Conservation (phyloP, 164 flowering plant species). For the Macadamia tetraphylla region DNA sequence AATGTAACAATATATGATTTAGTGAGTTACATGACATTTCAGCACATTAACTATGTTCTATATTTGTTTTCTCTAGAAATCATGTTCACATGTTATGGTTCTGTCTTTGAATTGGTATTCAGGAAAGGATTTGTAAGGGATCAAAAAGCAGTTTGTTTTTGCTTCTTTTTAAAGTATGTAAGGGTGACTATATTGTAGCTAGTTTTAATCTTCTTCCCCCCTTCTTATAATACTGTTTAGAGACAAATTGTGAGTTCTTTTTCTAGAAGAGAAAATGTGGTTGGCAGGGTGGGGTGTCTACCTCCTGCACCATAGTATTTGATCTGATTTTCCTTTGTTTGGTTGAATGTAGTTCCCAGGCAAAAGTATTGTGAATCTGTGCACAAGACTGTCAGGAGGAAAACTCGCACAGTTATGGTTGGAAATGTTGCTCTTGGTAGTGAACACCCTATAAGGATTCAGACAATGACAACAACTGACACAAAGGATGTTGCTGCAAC, state of each 20-base stretch:
- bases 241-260: neutral
- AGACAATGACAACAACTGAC: conserved; percentile 95
- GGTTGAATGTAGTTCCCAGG: conserved; percentile 63
- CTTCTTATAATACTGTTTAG: neutral
- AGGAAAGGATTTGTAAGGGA: neutral
- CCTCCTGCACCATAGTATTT: neutral
- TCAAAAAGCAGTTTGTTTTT: neutral
- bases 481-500: conserved; percentile 89
- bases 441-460: conserved; percentile 91
- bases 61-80: neutral
- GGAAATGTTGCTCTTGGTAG: conserved; percentile 97
- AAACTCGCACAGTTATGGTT: conserved; percentile 90
- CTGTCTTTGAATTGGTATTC: neutral
- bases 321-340: conserved; percentile 11
- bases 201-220: too few relatives aligned
- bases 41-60: neutral
- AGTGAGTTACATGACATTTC: too few relatives aligned
- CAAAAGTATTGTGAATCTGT: conserved; percentile 91
- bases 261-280: neutral
- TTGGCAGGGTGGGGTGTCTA: too few relatives aligned
- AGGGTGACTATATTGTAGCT: too few relatives aligned
- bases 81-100: neutral
- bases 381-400: conserved; percentile 84
- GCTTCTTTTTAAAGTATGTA: neutral
- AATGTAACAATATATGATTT: too few relatives aligned